Base-by-base conservation (phyloP, 2,329 filamentous ascomycete species). In the Fusarium abutilonis region DNA sequence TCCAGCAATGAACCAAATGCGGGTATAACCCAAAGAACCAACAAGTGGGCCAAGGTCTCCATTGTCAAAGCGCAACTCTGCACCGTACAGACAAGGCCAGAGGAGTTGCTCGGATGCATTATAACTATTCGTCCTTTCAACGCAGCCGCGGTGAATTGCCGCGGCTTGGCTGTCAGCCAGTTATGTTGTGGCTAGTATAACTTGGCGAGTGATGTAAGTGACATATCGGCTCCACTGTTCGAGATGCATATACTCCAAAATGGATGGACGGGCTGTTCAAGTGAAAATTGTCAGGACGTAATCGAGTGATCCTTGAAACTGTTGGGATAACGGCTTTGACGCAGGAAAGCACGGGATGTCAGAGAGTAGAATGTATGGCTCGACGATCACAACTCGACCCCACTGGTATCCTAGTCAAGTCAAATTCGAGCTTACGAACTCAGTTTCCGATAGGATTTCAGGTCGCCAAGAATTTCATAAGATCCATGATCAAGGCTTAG, bases 41-140 rank as follows among this genome's bases (percentile, higher is more conserved):
- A 29, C 31, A 36, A 41, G 49, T 39, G 40, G 43, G 19, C 43
- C 38, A 23, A 19, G 28, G 42, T 35, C 39, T 45, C 19, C 17
- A 48, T 35, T 49, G 58, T 63, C 59, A 57, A 58, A 58, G 52
- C 59, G 58, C 39, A 36, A 35, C 38, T 58, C 38, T 45, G 8
- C 57, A 35, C 51, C 32, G 13, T 41, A 39, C 43, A 9, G 23
- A 47, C 9, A 38, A 23, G n/a, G 29, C 5, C n/a, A 10, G 14
- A 6, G 32, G 36, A 44, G 42, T 28, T 50, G 26, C 26, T 47
- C 45, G n/a, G 34, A 59, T 45, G 45, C n/a, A 35, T 31, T 40
- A 40, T 40, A 19, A 19, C 19, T 19, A 38, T 47, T 53, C 19
- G 21, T 19, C 15, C 32, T 28, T 53, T 29, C 29, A 49, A 28